phyloP scores from a whole-genome alignment of 805 yeast species.

The Saccharomycopsis malanga region DNA sequence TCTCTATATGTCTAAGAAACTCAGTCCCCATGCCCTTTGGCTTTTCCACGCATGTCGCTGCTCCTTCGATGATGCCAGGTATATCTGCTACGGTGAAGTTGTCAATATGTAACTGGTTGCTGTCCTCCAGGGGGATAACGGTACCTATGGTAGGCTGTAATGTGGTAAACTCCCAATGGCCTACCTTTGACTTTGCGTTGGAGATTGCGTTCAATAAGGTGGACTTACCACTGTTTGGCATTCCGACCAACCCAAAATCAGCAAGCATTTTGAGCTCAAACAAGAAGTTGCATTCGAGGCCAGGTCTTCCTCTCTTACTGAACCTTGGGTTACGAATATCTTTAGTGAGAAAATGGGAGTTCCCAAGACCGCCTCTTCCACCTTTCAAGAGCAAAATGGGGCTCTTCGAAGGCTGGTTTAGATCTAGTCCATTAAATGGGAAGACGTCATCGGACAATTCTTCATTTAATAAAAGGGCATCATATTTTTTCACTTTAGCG shows the following conservation, averaged over 20 bases:
- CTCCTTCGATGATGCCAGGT: conserved; percentile 92
- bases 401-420: conserved; percentile 48
- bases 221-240: conserved; percentile 96
- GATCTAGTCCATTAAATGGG: conserved; percentile 78
- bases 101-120: conserved; percentile 28
- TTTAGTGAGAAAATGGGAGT: conserved; percentile 86
- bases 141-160: conserved; percentile 90
- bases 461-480: conserved; percentile 45
- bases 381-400: conserved; percentile 74
- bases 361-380: conserved; percentile 93
- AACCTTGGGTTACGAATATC: conserved; percentile 86
- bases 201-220: conserved; percentile 82
- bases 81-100: conserved; percentile 91
- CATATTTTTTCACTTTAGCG: conserved; percentile 58
- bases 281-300: conserved; percentile 57
- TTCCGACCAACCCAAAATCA: conserved; percentile 87
- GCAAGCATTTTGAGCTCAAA: conserved; percentile 86
- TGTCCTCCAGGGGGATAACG: conserved; percentile 52
- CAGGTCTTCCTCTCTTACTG: conserved; percentile 70
- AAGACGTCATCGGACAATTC: conserved; percentile 63
- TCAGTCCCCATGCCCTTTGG: conserved; percentile 93
- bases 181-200: conserved; percentile 82
- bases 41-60: conserved; percentile 39
- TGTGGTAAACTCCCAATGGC: conserved; percentile 97
- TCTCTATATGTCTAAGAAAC: conserved; percentile 84